phyloP scores from a whole-genome alignment of 2,329 filamentous ascomycete species.

The Beauveria bassiana region DNA sequence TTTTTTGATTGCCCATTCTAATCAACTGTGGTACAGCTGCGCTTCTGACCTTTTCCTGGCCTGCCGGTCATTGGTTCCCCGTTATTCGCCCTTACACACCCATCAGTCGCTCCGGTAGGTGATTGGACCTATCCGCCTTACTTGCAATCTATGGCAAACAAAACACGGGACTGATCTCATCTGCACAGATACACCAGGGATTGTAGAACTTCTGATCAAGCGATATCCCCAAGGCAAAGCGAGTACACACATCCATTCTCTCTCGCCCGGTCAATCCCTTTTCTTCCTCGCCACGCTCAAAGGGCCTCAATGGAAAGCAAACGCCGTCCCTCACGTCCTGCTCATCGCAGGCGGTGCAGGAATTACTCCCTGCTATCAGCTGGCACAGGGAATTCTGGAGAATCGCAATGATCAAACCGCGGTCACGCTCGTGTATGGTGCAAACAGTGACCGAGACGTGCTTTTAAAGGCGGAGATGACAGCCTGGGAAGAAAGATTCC shows the following conservation, averaged over 20 bases:
- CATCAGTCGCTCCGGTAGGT: background rate
- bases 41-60: background rate
- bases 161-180: too few species aligned
- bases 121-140: too few species aligned
- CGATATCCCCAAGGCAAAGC: background rate
- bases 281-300: background rate
- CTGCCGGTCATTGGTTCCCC: background rate
- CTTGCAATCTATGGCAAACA: too few species aligned
- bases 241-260: background rate
- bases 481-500: constrained; percentile 13
- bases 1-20: background rate
- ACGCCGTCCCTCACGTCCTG: constrained; percentile 43
- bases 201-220: background rate
- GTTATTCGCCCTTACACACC: background rate
- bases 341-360: constrained; percentile 65
- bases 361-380: constrained; percentile 63
- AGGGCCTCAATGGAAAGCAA: constrained; percentile 30
- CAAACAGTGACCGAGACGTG: constrained; percentile 18
- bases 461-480: background rate
- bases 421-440: constrained; percentile 58
- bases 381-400: constrained; percentile 52
- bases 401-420: constrained; percentile 55
- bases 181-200: background rate
- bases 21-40: background rate
- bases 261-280: background rate